Conservation (phyloP, 371 early-diverging fungal species). For the Syncephalastrum monosporum region DNA sequence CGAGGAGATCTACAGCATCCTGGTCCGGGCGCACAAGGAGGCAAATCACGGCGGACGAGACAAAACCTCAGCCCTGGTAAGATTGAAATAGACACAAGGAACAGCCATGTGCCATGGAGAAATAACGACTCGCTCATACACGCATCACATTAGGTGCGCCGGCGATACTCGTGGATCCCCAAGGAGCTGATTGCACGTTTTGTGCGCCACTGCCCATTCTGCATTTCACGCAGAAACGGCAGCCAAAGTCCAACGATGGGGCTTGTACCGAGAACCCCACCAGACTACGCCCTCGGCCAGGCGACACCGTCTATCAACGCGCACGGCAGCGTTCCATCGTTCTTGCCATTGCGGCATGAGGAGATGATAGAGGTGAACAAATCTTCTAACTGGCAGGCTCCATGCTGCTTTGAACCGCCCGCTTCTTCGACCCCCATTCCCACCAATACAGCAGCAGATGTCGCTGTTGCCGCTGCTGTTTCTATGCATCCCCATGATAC, state of each 20-base stretch:
- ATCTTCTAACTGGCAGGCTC: too few species aligned
- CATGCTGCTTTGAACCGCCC: too few species aligned
- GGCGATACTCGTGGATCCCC: conserved; percentile 51
- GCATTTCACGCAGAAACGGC: conserved; percentile 47
- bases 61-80: conserved; percentile 64
- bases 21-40: conserved; percentile 58
- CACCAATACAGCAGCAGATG: too few species aligned
- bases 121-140: not conserved
- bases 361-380: too few species aligned
- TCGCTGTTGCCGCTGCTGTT: too few species aligned
- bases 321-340: too few species aligned
- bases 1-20: conserved; percentile 57
- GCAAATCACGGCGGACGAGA: conserved; percentile 64
- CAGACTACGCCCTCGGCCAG: conserved; percentile 16
- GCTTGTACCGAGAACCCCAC: conserved; percentile 30
- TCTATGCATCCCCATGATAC: too few species aligned
- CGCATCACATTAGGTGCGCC: conserved; percentile 24
- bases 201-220: conserved; percentile 50
- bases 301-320: too few species aligned
- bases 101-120: too few species aligned
- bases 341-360: too few species aligned
- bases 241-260: conserved; percentile 34
- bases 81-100: not conserved
- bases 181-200: conserved; percentile 53
- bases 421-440: too few species aligned